Conservation (phyloP, 2,329 filamentous ascomycete genomes). For the Neonectria ditissima region DNA sequence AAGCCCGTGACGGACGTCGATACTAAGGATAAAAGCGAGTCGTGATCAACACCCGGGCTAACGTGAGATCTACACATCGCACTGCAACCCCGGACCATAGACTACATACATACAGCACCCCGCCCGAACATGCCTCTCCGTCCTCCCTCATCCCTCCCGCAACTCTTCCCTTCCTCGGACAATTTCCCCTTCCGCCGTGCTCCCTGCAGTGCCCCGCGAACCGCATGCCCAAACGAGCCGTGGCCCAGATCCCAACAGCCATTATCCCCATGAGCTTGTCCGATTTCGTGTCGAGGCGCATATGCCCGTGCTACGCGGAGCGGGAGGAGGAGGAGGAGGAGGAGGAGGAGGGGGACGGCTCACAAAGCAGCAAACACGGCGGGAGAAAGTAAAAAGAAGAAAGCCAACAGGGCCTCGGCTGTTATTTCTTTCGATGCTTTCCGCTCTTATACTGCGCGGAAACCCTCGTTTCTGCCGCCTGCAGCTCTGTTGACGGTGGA, state of each 20-base stretch:
- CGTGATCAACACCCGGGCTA: not conserved
- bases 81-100: too few relatives aligned
- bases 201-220: constrained; percentile 4
- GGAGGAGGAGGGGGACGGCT: not conserved
- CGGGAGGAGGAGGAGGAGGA: not conserved
- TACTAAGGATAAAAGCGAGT: not conserved
- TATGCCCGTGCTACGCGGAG: not conserved
- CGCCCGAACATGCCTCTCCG: too few relatives aligned
- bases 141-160: constrained; percentile 3
- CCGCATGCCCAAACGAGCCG: constrained; percentile 24
- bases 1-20: too few relatives aligned
- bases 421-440: not conserved
- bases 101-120: too few relatives aligned
- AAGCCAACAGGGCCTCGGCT: too few relatives aligned
- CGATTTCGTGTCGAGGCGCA: not conserved
- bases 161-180: constrained; percentile 15
- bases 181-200: constrained; percentile 1
- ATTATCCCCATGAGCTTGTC: not conserved
- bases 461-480: not conserved
- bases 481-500: not conserved
- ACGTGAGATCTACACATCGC: not conserved
- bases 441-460: not conserved
- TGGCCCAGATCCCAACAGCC: not conserved
- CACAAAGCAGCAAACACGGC: not conserved
- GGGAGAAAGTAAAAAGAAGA: too few relatives aligned